phyloP scores from a whole-genome alignment of 1,284 basidiomycete species.

The Ceratorhiza oryzae-sativae region DNA sequence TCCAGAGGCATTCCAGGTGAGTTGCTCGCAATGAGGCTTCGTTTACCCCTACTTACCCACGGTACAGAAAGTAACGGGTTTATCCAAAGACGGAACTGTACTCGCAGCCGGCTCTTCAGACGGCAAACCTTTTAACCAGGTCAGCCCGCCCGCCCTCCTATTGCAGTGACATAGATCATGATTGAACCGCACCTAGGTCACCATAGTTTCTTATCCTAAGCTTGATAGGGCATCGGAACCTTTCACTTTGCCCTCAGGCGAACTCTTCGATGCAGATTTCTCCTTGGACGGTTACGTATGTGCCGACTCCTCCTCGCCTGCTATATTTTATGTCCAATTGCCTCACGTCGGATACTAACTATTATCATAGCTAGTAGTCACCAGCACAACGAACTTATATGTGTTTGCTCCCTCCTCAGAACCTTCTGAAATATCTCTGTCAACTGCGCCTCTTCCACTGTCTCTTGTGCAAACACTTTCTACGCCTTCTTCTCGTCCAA shows the following conservation, averaged over 20 bases:
- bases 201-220: slow-evolving; percentile 71
- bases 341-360: no score
- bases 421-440: slow-evolving; percentile 15
- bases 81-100: slow-evolving; percentile 69
- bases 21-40: slow-evolving; percentile 42
- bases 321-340: background rate
- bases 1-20: slow-evolving; percentile 82
- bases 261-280: slow-evolving; percentile 79
- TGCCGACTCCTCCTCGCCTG: slow-evolving; percentile 27
- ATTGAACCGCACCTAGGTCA: slow-evolving; percentile 57
- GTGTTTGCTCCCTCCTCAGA: slow-evolving; percentile 39
- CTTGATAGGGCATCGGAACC: slow-evolving; percentile 60
- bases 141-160: slow-evolving; percentile 15
- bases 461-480: slow-evolving; percentile 10
- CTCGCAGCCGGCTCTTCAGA: slow-evolving; percentile 69
- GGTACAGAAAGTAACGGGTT: slow-evolving; percentile 74
- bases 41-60: slow-evolving; percentile 40
- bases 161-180: slow-evolving; percentile 40
- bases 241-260: slow-evolving; percentile 63
- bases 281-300: slow-evolving; percentile 59
- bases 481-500: slow-evolving; percentile 8
- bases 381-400: slow-evolving; percentile 43
- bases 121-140: slow-evolving; percentile 55
- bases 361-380: slow-evolving; percentile 42
- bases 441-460: slow-evolving; percentile 10